Evolutionary conservation across 306 rosid species (phyloP).

Genomic region (Albizia julibrissin): DNA sequence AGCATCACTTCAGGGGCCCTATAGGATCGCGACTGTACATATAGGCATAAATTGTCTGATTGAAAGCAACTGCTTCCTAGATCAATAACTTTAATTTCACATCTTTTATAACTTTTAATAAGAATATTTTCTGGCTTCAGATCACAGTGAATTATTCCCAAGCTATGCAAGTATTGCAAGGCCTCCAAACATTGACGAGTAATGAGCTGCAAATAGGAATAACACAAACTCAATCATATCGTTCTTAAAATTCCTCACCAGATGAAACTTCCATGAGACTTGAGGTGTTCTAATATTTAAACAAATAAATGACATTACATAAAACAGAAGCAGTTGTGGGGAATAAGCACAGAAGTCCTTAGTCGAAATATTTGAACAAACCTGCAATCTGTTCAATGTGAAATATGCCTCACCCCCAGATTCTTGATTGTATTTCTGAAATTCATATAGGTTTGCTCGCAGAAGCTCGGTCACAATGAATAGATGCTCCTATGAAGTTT

Average conservation of each 20-base stretch:
- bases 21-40: slow-evolving; percentile 96
- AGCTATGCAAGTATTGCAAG: slow-evolving; percentile 78
- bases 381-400: slow-evolving; percentile 86
- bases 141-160: slow-evolving; percentile 96
- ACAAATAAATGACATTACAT: background rate
- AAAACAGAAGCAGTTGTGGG: background rate
- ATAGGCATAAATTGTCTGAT: slow-evolving; percentile 84
- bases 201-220: slow-evolving; percentile 57
- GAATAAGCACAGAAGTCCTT: slow-evolving; percentile 21
- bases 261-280: slow-evolving; percentile 19
- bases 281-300: background rate
- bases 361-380: slow-evolving; percentile 41
- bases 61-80: slow-evolving; percentile 97
- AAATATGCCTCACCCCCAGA: slow-evolving; percentile 91
- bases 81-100: slow-evolving; percentile 94
- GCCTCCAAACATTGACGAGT: slow-evolving; percentile 96
- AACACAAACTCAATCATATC: slow-evolving; percentile 25
- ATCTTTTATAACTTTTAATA: slow-evolving; percentile 80
- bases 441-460: slow-evolving; percentile 89
- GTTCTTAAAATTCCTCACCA: slow-evolving; percentile 28
- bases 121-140: slow-evolving; percentile 95
- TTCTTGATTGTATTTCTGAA: slow-evolving; percentile 92
- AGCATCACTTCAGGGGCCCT: slow-evolving; percentile 99
- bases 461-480: slow-evolving; percentile 95
- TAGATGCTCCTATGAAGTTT: slow-evolving; percentile 81